Evolutionary conservation across 192 early-diverging fungal species (phyloP).

Genomic region (Phlyctochytrium planicorne): DNA sequence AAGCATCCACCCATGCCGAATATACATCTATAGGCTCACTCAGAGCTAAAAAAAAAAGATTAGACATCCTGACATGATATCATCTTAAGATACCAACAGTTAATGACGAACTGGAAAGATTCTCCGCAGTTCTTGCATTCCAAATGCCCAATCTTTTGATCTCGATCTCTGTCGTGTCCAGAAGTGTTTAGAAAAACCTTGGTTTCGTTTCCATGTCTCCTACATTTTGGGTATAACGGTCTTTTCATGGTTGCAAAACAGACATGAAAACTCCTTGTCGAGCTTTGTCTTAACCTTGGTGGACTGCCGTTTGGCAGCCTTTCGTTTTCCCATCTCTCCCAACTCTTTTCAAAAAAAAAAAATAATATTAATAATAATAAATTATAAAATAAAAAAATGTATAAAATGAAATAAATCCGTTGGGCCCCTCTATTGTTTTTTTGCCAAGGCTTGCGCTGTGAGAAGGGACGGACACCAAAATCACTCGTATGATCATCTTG

Average conservation of each 20-base stretch:
- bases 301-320: slow-evolving; percentile 75
- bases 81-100: neutral
- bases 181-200: no score
- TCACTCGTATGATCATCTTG: no score
- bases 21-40: slow-evolving; percentile 87
- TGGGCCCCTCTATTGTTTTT: no score
- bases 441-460: no score
- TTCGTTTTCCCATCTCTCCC: no score
- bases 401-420: no score
- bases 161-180: neutral
- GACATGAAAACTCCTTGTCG: slow-evolving; percentile 75
- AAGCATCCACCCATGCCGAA: slow-evolving; percentile 85
- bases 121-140: neutral
- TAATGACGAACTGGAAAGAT: neutral
- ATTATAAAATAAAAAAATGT: no score
- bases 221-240: no score
- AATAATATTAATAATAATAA: no score
- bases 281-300: slow-evolving; percentile 63
- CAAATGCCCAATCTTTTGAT: neutral
- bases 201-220: no score
- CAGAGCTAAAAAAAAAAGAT: slow-evolving; percentile 45
- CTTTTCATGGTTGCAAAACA: slow-evolving; percentile 88
- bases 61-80: neutral
- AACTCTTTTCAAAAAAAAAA: no score
- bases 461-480: no score